phyloP scores from a whole-genome alignment of 2,329 filamentous ascomycete genomes.

The Diaporthe sp. region DNA sequence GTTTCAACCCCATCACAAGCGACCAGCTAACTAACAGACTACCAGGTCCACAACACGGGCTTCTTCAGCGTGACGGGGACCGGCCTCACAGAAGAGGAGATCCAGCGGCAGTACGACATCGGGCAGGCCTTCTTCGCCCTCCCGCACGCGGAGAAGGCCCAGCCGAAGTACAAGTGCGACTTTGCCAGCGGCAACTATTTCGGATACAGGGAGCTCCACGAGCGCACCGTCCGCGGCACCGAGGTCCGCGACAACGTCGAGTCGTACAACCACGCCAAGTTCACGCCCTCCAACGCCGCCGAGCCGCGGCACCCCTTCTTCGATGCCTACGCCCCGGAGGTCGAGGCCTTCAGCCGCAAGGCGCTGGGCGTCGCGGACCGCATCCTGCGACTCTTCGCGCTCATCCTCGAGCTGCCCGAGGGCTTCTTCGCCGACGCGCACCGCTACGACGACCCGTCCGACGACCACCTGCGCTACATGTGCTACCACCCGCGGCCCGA shows the following conservation, averaged over 20 bases:
- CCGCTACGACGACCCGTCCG: conserved; percentile 63
- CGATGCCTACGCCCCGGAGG: conserved; percentile 58
- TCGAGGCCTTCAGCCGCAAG: conserved; percentile 63
- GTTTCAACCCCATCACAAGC: conserved; percentile 42
- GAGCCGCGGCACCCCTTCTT: conserved; percentile 55
- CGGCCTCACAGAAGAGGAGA: conserved; percentile 64
- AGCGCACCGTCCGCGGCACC: conserved; percentile 49
- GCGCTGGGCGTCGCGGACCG: conserved; percentile 50
- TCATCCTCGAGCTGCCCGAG: conserved; percentile 68
- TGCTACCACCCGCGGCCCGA: conserved; percentile 61
- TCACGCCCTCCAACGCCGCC: conserved; percentile 55
- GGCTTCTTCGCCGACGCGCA: conserved; percentile 67
- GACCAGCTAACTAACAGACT: not conserved
- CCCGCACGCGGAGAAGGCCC: conserved; percentile 59
- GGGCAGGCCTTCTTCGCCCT: conserved; percentile 66
- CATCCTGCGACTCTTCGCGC: conserved; percentile 51
- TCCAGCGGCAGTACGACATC: conserved; percentile 68
- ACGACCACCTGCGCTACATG: conserved; percentile 71
- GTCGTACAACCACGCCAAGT: conserved; percentile 69
- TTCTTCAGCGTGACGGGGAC: conserved; percentile 71
- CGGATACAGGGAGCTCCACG: conserved; percentile 58
- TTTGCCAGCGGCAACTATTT: conserved; percentile 63
- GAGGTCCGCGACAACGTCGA: conserved; percentile 63
- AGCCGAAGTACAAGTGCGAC: conserved; percentile 62
- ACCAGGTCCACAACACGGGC: conserved; percentile 52